A percentile compares a stretch with the other conserved stretches of the same genome.
Conservation (phyloP, 192 early-diverging fungal species). For the Powellomyces hirtus region DNA sequence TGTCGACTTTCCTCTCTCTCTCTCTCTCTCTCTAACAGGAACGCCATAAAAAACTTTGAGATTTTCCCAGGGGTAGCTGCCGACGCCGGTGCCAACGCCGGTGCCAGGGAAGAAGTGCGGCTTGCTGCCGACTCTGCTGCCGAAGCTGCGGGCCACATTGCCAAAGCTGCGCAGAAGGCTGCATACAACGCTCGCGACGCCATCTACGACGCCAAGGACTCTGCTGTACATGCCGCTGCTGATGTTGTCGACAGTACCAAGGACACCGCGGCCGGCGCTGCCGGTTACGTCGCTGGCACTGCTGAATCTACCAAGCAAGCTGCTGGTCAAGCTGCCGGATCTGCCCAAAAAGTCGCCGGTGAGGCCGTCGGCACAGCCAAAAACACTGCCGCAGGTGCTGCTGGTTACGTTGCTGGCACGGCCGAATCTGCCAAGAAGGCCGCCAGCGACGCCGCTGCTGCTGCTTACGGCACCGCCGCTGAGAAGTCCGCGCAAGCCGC, state of each 20-base stretch:
- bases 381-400: neutral
- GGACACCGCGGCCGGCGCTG: neutral
- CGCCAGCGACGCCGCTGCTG: neutral
- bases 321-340: neutral
- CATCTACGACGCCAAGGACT: neutral
- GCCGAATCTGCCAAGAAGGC: neutral
- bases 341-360: neutral
- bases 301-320: neutral
- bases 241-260: neutral
- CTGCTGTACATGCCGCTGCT: neutral
- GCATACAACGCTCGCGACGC: constrained; percentile 6
- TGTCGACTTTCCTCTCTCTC: neutral
- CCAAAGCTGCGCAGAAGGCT: neutral
- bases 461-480: neutral
- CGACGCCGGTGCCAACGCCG: neutral
- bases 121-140: neutral
- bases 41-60: neutral
- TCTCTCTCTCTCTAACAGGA: neutral
- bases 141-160: neutral
- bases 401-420: neutral
- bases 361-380: neutral
- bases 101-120: neutral
- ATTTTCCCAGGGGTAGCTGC: neutral
- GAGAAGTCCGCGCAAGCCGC: too few species aligned
- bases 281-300: neutral